Percentiles rank a stretch among this genome's conserved stretches.
phyloP scores from a whole-genome alignment of 495 filamentous ascomycete genomes.

The Penicillium cosmopolitanum region DNA sequence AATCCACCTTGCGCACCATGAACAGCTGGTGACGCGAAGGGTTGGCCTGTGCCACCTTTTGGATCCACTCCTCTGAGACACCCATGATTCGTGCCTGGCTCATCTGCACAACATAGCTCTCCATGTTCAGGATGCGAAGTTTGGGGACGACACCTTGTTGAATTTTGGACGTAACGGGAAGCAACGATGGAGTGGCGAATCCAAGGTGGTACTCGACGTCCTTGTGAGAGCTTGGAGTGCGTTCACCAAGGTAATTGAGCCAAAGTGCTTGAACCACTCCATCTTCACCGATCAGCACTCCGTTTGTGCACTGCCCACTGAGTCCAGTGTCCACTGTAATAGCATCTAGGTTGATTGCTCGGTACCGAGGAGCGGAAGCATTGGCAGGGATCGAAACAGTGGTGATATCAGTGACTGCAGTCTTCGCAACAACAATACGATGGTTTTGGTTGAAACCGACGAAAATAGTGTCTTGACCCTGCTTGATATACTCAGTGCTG shows the following conservation, averaged over 20 bases:
- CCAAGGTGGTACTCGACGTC: conserved; percentile 98
- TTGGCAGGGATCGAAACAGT: conserved; percentile 96
- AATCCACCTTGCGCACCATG: conserved; percentile 94
- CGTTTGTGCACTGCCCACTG: conserved; percentile 90
- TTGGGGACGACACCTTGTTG: conserved; percentile 76
- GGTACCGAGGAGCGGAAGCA: conserved; percentile 85
- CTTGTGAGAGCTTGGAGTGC: conserved; percentile 73
- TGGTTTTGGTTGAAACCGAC: conserved; percentile 97
- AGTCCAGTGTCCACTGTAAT: conserved; percentile 95
- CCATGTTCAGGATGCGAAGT: conserved; percentile 87
- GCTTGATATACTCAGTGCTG: conserved; percentile 79
- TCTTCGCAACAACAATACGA: conserved; percentile 90
- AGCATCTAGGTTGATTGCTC: conserved; percentile 95
- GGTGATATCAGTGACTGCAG: conserved; percentile 94
- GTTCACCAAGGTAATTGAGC: conserved; percentile 95
- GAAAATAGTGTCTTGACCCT: conserved; percentile 89
- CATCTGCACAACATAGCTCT: conserved; percentile 96
- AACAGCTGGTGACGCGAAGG: conserved; percentile 93
- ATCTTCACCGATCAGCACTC: conserved; percentile 86
- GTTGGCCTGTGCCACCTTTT: conserved; percentile 82
- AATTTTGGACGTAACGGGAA: conserved; percentile 84
- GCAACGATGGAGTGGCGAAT: conserved; percentile 81
- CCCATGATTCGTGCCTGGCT: conserved; percentile 98
- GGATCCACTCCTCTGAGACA: conserved; percentile 92
- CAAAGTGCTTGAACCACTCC: conserved; percentile 93